Base-by-base conservation (phyloP, 768 basidiomycete genomes). In the Trametes maxima region DNA sequence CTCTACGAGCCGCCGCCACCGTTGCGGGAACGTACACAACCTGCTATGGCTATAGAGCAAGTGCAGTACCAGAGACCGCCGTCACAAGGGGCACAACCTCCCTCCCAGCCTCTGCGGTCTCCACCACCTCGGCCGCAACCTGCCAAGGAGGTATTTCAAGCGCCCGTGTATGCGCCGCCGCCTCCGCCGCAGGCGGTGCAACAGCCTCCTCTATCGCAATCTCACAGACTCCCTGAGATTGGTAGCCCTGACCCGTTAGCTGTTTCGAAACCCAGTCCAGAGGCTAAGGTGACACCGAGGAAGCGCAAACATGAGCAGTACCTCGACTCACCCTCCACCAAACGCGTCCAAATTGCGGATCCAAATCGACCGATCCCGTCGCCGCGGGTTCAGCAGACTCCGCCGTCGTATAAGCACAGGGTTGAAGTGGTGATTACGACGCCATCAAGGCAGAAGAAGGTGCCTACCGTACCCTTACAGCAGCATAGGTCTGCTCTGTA, bases 221-320 rank as follows among this genome's bases (percentile, higher is more conserved):
- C 50, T 1, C 17, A 8, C 28, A 33, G 4, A 33, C 28, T 42
- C 10, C 43, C 49, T 28, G 37, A 54, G 60, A 19, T 53, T 53
- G 46, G 60, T 77, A 49, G 77, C 68, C 85, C 85, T 3, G 85
- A 87, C 69, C 84, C 85, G 14, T 73, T 87, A n/a, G 75, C 80
- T 0, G 68, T 82, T 21, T 69, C 68, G n/a, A 72, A 72, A 44
- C 65, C 65, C 12, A 66, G 70, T 45, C 71, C 76, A 11, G 67
- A 68, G 12, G 64, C 68, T 14, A 64, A 72, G 12, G 66, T 80
- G 8, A 90, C 90, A 0, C 89, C 90, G 11, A 82, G 80, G 51
- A 94, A 94, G 69, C 82, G 90, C 52, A 93, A 92, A 67, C 77
- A 81, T 2, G 78, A 78, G 3, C 84, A 83, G 24, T 77, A 84